These are phyloP conservation scores for Sporisorium iseilematis-ciliati DNA, from an alignment of 1,284 basidiomycete species.

Conservation along the genomic window DNA sequence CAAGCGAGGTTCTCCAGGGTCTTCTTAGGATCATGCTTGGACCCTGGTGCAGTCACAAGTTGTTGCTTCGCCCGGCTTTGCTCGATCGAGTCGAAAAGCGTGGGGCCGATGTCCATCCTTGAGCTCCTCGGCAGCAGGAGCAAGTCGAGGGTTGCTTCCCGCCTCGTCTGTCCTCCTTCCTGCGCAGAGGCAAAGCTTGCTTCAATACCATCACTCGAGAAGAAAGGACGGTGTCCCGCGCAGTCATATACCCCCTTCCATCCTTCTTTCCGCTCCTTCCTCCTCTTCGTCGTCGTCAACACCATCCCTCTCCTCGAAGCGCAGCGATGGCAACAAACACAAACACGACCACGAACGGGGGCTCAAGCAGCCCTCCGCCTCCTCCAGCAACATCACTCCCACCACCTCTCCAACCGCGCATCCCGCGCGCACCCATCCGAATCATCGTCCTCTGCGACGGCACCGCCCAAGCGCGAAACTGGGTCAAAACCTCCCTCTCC, in stretches of 20 bases:
- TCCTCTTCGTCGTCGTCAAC: neutral
- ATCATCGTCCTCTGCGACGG: constrained; percentile 60
- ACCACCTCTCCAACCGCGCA: constrained; percentile 24
- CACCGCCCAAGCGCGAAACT: constrained; percentile 50
- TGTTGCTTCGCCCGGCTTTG: no score
- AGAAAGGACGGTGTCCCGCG: no score
- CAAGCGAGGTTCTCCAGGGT: no score
- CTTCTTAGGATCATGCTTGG: no score
- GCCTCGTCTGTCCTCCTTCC: neutral
- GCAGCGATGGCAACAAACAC: neutral
- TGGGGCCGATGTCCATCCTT: no score
- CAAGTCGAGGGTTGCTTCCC: neutral
- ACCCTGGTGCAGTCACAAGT: no score
- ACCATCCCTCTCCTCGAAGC: neutral
- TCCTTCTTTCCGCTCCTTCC: no score
- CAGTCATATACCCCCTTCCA: neutral
- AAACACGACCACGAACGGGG: neutral
- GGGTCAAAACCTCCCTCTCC: constrained; percentile 35
- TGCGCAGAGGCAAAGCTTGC: neutral
- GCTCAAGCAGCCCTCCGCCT: neutral
- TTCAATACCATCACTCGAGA: neutral
- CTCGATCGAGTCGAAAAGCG: no score
- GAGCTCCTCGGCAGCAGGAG: no score
- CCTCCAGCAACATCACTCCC: constrained; percentile 4
- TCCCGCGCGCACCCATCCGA: constrained; percentile 38